Conservation (phyloP, 352 stramenopile species). For the Chrysophaeum taylorii region DNA sequence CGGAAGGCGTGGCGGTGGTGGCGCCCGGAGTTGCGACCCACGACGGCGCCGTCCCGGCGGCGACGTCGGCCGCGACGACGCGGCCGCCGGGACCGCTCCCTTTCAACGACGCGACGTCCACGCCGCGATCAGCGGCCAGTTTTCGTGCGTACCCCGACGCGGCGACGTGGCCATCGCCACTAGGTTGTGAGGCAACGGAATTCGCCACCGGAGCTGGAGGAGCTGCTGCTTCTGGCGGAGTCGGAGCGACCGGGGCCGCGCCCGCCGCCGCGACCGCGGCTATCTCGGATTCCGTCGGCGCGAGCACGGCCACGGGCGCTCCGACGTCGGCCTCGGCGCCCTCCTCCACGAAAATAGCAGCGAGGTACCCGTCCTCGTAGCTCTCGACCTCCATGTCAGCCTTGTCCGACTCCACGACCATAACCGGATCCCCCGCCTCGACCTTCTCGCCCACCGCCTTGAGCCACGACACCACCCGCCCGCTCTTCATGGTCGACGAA, state of each 20-base stretch:
- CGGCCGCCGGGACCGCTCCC: constrained; percentile 56
- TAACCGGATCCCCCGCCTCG: constrained; percentile 55
- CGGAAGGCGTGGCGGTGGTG: constrained; percentile 47
- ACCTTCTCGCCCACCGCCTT: constrained; percentile 58
- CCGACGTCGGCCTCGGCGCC: constrained; percentile 56
- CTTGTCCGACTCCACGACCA: constrained; percentile 70
- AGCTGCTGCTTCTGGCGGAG: constrained; percentile 18
- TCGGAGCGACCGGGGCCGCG: constrained; percentile 29
- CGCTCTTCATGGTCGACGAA: constrained; percentile 60
- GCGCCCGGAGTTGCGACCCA: constrained; percentile 47
- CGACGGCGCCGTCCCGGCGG: constrained; percentile 34
- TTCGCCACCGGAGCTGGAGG: constrained; percentile 28
- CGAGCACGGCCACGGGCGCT: constrained; percentile 55
- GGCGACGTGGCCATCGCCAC: constrained; percentile 52
- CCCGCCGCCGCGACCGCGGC: constrained; percentile 39
- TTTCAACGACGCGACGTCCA: constrained; percentile 55
- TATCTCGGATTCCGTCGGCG: constrained; percentile 52
- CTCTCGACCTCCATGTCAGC: constrained; percentile 71
- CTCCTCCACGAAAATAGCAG: constrained; percentile 60
- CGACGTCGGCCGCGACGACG: constrained; percentile 58
- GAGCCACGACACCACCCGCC: constrained; percentile 60
- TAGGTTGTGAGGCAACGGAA: too few relatives aligned
- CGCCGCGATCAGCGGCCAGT: constrained; percentile 48
- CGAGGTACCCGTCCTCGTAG: constrained; percentile 56
- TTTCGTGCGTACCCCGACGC: constrained; percentile 64